A percentile compares a stretch with the other conserved stretches of the same genome.
Evolutionary conservation across 371 early-diverging fungal genomes (phyloP).

Genomic region (Phascolomyces articulosus): DNA sequence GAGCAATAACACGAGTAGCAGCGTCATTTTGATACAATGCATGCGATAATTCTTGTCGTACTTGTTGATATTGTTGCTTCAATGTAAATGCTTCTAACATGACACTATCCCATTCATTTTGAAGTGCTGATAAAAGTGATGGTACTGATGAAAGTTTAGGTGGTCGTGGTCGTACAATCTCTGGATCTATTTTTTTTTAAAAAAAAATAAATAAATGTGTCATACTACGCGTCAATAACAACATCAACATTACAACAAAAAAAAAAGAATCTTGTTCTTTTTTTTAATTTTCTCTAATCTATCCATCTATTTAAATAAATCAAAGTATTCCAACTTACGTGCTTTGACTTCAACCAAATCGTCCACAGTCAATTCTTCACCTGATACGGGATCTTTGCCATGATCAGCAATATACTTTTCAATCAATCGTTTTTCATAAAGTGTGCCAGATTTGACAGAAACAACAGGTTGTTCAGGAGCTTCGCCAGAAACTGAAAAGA

Average conservation of each 20-base stretch:
- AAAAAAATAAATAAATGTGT: neutral
- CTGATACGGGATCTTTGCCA: slow-evolving; percentile 84
- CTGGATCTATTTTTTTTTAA: slow-evolving; percentile 46
- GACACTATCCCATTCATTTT: slow-evolving; percentile 94
- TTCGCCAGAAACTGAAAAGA: slow-evolving; percentile 86
- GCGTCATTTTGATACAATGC: slow-evolving; percentile 96
- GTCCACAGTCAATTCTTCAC: slow-evolving; percentile 72
- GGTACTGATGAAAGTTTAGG: slow-evolving; percentile 92
- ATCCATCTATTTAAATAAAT: neutral
- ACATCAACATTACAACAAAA: too few species aligned
- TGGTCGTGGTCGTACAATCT: slow-evolving; percentile 84
- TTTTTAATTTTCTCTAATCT: too few species aligned
- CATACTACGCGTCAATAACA: neutral
- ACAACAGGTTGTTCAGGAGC: slow-evolving; percentile 87
- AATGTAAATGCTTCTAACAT: slow-evolving; percentile 92
- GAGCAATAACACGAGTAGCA: slow-evolving; percentile 92
- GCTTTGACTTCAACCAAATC: slow-evolving; percentile 81
- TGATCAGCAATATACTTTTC: slow-evolving; percentile 85
- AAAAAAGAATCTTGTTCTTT: too few species aligned
- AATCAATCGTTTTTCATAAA: slow-evolving; percentile 89
- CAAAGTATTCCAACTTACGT: slow-evolving; percentile 37
- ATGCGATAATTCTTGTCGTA: slow-evolving; percentile 89
- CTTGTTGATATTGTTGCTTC: slow-evolving; percentile 89
- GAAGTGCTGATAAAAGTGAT: slow-evolving; percentile 84
- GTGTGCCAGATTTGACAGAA: slow-evolving; percentile 78